Conservation (phyloP, 208 protist genomes). For the Naegleria gruberi region DNA sequence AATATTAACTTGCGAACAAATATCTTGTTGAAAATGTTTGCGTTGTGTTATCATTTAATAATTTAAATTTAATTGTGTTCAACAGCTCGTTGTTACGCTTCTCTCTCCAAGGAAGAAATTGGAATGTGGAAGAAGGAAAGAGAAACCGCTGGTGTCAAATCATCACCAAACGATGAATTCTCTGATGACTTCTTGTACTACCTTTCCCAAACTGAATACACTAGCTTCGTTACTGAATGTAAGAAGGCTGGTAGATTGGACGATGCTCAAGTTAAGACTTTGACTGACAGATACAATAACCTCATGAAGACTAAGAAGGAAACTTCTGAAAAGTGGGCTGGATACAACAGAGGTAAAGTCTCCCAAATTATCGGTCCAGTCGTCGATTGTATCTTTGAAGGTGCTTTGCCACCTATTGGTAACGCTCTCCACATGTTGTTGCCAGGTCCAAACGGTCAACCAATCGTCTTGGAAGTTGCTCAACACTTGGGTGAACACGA, state of each 20-base stretch:
- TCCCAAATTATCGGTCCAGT: conserved; percentile 94
- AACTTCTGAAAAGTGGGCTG: neutral
- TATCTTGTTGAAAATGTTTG: too few relatives aligned
- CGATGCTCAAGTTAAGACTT: neutral
- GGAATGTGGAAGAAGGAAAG: too few relatives aligned
- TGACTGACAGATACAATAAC: neutral
- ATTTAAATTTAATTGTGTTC: too few relatives aligned
- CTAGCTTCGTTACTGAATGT: neutral
- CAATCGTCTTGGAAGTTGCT: conserved; percentile 91
- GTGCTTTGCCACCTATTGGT: conserved; percentile 86
- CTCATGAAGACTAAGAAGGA: neutral
- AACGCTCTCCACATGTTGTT: conserved; percentile 86
- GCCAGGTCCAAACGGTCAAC: conserved; percentile 57
- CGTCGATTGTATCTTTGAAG: conserved; percentile 93
- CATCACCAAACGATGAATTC: neutral
- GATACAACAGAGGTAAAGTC: neutral
- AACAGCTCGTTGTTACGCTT: too few relatives aligned
- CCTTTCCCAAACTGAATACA: neutral
- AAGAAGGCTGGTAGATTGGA: neutral
- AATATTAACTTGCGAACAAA: too few relatives aligned
- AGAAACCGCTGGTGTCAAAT: neutral
- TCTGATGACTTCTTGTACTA: conserved; percentile 1
- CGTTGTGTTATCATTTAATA: too few relatives aligned
- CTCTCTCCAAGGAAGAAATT: too few relatives aligned
- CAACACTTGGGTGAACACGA: conserved; percentile 90